phyloP scores from a whole-genome alignment of 1,139 yeast species.

The Yarrowia galli region DNA sequence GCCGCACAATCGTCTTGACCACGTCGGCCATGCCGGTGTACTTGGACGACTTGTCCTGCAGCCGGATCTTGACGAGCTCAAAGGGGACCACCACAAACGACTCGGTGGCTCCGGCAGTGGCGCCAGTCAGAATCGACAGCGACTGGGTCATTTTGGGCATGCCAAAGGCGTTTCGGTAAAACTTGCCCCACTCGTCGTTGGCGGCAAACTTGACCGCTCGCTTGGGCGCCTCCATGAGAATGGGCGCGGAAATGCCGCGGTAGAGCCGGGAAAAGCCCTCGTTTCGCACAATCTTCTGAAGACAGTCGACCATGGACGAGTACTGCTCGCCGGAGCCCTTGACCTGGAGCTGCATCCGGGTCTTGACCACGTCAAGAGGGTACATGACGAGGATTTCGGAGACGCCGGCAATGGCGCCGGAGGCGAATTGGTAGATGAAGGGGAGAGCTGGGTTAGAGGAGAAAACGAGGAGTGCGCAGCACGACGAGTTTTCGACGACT shows the following conservation, averaged over 20 bases:
- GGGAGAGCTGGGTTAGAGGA: constrained; percentile 62
- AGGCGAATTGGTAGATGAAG: constrained; percentile 84
- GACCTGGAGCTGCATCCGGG: constrained; percentile 91
- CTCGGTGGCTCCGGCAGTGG: constrained; percentile 98
- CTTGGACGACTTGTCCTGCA: constrained; percentile 85
- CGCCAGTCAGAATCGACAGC: constrained; percentile 90
- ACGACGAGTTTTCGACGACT: background rate
- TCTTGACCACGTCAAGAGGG: constrained; percentile 97
- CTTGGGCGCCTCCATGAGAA: constrained; percentile 99
- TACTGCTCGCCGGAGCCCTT: constrained; percentile 64
- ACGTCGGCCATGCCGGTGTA: constrained; percentile 90
- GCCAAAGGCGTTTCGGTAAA: constrained; percentile 78
- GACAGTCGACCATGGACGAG: constrained; percentile 82
- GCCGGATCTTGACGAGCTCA: constrained; percentile 82
- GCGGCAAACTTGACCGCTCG: constrained; percentile 97
- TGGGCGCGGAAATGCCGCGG: constrained; percentile 94
- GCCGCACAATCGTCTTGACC: constrained; percentile 69
- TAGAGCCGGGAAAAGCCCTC: constrained; percentile 85
- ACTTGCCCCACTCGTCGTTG: constrained; percentile 94
- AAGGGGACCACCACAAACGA: constrained; percentile 96
- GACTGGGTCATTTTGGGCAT: constrained; percentile 76
- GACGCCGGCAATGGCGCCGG: constrained; percentile 98
- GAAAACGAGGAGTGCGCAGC: background rate
- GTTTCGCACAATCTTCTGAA: constrained; percentile 78
- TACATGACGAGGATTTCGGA: constrained; percentile 97